phyloP scores from a whole-genome alignment of 176 grass and related monocot species.

The Panicum miliaceum region DNA sequence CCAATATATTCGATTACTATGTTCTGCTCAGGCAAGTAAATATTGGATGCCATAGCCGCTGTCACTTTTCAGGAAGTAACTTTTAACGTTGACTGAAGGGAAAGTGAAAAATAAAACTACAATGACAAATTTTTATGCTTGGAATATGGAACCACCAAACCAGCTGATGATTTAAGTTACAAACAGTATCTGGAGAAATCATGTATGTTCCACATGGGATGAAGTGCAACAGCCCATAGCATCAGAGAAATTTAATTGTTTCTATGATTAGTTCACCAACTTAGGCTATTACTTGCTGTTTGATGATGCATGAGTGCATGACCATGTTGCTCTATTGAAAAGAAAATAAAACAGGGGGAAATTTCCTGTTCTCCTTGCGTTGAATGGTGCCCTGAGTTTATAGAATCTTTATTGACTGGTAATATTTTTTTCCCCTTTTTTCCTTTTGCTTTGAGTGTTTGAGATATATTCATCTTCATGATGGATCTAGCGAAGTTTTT shows the following conservation, averaged over 20 bases:
- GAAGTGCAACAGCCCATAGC: background rate
- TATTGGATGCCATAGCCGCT: constrained; percentile 1
- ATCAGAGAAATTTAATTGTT: background rate
- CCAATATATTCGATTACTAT: background rate
- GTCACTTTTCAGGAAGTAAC: background rate
- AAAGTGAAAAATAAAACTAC: background rate
- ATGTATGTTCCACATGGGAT: constrained; percentile 15
- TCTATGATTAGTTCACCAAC: background rate
- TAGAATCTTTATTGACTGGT: background rate
- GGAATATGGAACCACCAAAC: background rate
- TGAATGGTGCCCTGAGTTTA: background rate
- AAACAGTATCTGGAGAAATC: background rate
- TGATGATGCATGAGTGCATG: background rate
- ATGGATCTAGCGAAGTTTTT: background rate
- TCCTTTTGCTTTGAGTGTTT: background rate
- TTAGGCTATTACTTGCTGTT: background rate
- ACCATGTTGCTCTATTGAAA: background rate
- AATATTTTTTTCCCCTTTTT: background rate
- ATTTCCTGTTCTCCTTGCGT: too few relatives aligned
- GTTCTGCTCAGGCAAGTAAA: constrained; percentile 9
- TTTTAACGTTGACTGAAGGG: constrained; percentile 4
- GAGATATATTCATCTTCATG: background rate
- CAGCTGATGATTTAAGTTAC: background rate
- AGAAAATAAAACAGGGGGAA: too few relatives aligned
- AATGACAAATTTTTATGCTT: background rate